Evolutionary conservation across 2,329 filamentous ascomycete species (phyloP).

Genomic region (Claviceps sp.): DNA sequence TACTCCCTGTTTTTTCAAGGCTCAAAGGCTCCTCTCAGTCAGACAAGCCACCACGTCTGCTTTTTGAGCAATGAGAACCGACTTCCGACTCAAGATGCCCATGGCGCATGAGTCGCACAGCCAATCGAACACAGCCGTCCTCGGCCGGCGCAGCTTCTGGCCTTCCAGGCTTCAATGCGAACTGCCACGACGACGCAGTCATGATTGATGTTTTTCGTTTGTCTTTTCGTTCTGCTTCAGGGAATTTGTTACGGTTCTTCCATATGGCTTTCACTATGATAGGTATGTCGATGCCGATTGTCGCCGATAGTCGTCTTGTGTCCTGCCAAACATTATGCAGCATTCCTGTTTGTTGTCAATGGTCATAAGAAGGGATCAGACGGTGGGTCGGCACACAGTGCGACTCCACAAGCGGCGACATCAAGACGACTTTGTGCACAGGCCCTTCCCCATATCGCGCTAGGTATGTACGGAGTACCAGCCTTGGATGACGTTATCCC

Average conservation of each 20-base stretch:
- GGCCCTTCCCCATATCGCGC: conserved; percentile 1
- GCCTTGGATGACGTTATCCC: conserved; percentile 3
- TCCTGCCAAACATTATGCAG: background rate
- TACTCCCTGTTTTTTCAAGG: background rate
- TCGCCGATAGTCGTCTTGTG: background rate
- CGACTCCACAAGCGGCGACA: background rate
- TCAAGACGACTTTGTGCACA: background rate
- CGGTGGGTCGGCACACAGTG: background rate
- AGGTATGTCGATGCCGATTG: too few relatives aligned
- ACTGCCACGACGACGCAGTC: background rate
- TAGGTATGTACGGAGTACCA: background rate
- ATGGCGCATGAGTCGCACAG: background rate
- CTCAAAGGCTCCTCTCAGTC: too few relatives aligned
- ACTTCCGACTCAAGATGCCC: background rate
- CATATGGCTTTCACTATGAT: too few relatives aligned
- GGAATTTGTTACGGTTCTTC: background rate
- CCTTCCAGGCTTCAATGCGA: too few relatives aligned
- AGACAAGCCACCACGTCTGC: background rate
- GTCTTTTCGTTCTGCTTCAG: background rate
- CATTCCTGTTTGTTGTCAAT: background rate
- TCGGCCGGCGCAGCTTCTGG: background rate
- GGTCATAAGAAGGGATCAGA: background rate
- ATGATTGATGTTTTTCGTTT: too few relatives aligned
- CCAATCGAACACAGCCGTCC: background rate
- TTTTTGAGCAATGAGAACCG: too few relatives aligned